Base-by-base conservation (phyloP, 2,329 filamentous ascomycete genomes). In the Exophiala viscosa region DNA sequence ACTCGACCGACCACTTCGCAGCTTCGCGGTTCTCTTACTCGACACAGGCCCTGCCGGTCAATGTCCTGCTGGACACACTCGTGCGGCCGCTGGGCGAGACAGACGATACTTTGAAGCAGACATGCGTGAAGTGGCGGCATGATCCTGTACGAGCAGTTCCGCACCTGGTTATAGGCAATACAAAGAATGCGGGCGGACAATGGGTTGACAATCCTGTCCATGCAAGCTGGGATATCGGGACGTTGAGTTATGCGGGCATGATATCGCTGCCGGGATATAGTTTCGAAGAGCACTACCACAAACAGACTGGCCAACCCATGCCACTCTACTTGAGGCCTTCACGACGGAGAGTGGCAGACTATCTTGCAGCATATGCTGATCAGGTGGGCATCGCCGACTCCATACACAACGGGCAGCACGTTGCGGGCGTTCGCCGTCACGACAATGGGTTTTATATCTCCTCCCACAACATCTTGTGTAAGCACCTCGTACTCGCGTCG, bases 161-260 rank as follows among this genome's bases (percentile, higher is more conserved):
- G 7, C 81, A 84, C 62, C 58, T 80, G 18, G 74, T 80, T 2
- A 69, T 84, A 48, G 81, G 81, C 13, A 70, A 78, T 51, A 70
- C 78, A 0, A 50, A 67, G 7, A 66, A 72, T 36, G 70, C 79
- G 1, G 81, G 81, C 13, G 81, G 81, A 5, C 81, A 84, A 63
- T 84, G 81, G 81, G 76, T 75, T 1, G 77, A 80, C 45, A 76
- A 80, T 50, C 73, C 76, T 0, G 70, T 75, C 11, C 70, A 71
- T 20, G 74, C 76, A 3, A 80, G 75, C 62, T 76, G 75, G 66
- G 74, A 82, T 51, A 82, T 83, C 56, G 79, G 78, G 39, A 79
- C 81, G 0, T 63, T 84, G 65, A 83, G 80, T 64, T 84, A 84
- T 68, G 79, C 80, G 2, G 79, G 81, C 52, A 80, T 82, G 75